These are phyloP conservation scores for Trichoderma afroharzianum DNA, from an alignment of 2,329 filamentous ascomycete species.

Conservation along the genomic window DNA sequence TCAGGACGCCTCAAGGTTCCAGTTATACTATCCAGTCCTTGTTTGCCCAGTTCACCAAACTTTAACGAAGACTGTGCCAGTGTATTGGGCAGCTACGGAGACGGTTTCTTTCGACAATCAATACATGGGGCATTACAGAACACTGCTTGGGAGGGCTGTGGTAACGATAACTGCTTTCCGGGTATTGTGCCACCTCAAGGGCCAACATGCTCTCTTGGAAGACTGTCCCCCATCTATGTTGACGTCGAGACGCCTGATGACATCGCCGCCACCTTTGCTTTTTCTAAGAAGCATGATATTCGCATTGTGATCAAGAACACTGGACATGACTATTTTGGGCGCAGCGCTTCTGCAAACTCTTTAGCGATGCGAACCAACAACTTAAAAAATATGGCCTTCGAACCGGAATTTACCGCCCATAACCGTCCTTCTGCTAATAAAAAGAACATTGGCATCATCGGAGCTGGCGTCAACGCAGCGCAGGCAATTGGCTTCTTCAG, in stretches of 20 bases:
- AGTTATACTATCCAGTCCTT: not conserved
- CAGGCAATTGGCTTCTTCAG: not conserved
- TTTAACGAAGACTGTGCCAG: not conserved
- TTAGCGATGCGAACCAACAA: not conserved
- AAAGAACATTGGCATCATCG: not conserved
- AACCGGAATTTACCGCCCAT: not conserved
- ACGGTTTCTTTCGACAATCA: not conserved
- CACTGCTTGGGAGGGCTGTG: not conserved
- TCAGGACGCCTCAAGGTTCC: not conserved
- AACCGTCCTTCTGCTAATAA: not conserved
- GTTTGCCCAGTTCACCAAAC: not conserved
- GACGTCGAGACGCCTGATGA: not conserved
- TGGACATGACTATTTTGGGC: not conserved
- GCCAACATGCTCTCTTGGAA: not conserved
- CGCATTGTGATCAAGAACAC: not conserved
- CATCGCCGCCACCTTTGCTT: not conserved
- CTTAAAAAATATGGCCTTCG: not conserved
- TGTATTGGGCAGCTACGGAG: not conserved
- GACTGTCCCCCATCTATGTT: not conserved
- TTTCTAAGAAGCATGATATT: not conserved
- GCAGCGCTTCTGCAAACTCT: not conserved
- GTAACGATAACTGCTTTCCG: not conserved
- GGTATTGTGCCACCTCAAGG: not conserved
- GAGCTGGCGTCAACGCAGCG: not conserved
- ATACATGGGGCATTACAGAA: not conserved